phyloP scores from a whole-genome alignment of 1,284 basidiomycete genomes.

The Ustilago curta region DNA sequence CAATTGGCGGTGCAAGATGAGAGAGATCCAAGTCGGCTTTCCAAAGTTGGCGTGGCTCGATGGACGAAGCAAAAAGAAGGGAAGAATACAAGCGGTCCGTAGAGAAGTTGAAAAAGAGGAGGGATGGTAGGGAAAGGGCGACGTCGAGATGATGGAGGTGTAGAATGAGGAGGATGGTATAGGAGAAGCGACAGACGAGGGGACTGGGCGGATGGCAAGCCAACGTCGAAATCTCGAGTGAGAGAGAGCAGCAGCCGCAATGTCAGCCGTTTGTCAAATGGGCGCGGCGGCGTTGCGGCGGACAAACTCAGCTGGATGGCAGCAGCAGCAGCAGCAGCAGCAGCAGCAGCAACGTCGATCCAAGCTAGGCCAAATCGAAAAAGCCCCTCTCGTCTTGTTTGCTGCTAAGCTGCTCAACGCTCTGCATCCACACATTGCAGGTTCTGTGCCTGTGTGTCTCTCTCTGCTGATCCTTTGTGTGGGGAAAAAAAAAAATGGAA shows the following conservation, averaged over 20 bases:
- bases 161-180: not conserved
- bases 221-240: not conserved
- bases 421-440: not conserved
- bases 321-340: too few relatives aligned
- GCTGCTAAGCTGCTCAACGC: too few relatives aligned
- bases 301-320: not conserved
- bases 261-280: conserved; percentile 1
- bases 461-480: conserved; percentile 7
- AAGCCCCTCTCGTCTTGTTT: too few relatives aligned
- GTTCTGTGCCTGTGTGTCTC: not conserved
- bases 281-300: conserved; percentile 1
- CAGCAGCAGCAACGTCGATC: conserved; percentile 1
- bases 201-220: conserved; percentile 3
- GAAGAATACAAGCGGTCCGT: not conserved
- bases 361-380: not conserved
- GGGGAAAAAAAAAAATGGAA: conserved; percentile 1
- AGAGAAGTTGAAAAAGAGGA: not conserved
- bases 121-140: not conserved
- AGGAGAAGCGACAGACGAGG: not conserved
- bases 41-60: not conserved
- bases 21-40: not conserved
- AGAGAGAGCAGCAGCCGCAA: not conserved
- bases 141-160: conserved; percentile 3
- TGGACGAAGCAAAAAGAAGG: not conserved
- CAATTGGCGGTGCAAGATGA: not conserved